Percentiles rank a stretch among this genome's conserved stretches.
Conservation (phyloP, 106 monocot genomes). For the Cymbidium sinense region DNA sequence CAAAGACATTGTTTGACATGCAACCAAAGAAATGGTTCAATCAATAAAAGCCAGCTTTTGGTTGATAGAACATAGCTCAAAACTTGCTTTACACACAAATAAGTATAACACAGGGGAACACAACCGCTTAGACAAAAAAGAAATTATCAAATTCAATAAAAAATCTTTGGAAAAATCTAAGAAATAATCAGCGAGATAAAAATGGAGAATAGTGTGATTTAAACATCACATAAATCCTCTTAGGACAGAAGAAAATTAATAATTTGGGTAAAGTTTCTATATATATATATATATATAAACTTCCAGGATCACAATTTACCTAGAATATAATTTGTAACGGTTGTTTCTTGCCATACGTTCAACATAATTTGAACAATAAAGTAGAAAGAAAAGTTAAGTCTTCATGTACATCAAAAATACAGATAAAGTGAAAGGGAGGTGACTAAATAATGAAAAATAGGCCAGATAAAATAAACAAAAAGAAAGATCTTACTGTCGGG, state of each 20-base stretch:
- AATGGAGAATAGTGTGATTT: too few species aligned
- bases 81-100: background rate
- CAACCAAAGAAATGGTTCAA: background rate
- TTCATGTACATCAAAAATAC: too few species aligned
- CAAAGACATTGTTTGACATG: background rate
- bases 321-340: background rate
- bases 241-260: too few species aligned
- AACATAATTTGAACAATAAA: background rate
- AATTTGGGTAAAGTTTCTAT: too few species aligned
- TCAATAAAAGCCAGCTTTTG: background rate
- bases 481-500: conserved; percentile 62
- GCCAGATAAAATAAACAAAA: background rate
- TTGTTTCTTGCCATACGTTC: background rate
- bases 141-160: too few species aligned
- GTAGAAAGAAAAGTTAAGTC: background rate
- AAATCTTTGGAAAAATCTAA: too few species aligned
- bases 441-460: background rate
- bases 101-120: background rate
- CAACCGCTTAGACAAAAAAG: too few species aligned
- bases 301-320: background rate
- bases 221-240: too few species aligned
- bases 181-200: too few species aligned
- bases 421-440: background rate
- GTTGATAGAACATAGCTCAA: background rate
- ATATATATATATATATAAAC: too few species aligned